phyloP scores from a whole-genome alignment of 106 monocot species.

The Allium cepa region DNA sequence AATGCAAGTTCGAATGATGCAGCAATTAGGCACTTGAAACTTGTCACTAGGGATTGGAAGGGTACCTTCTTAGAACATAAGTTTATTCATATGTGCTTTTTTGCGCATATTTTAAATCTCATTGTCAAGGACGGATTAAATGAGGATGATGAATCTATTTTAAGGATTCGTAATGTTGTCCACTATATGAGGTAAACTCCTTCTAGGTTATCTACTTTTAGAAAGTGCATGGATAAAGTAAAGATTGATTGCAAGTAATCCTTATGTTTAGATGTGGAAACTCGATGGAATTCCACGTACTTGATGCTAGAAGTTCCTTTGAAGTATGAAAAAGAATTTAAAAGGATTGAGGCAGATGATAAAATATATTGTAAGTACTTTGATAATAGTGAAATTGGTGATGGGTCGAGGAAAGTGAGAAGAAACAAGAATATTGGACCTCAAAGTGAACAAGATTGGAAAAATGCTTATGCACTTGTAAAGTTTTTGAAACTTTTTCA shows the following conservation, averaged over 20 bases:
- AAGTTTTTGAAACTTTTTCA: constrained; percentile 1
- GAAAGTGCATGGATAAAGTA: constrained; percentile 8
- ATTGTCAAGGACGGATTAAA: constrained; percentile 5
- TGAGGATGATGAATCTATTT: neutral
- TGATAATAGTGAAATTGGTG: neutral
- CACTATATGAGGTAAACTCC: constrained; percentile 10
- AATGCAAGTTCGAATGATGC: constrained; percentile 13
- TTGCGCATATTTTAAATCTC: neutral
- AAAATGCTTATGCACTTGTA: neutral
- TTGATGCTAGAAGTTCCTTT: too few relatives aligned
- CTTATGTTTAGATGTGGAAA: constrained; percentile 8
- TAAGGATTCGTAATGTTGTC: neutral
- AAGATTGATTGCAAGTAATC: constrained; percentile 8
- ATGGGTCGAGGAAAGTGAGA: neutral
- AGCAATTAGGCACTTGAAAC: neutral
- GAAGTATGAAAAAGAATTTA: constrained; percentile 1
- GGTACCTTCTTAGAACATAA: neutral
- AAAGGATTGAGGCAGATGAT: constrained; percentile 12
- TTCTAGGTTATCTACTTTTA: constrained; percentile 1
- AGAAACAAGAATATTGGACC: neutral
- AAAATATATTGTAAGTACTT: neutral
- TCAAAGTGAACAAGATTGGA: neutral
- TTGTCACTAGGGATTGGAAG: too few relatives aligned
- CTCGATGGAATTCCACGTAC: constrained; percentile 17
- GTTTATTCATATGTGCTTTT: constrained; percentile 3